phyloP scores from a whole-genome alignment of 805 yeast genomes.

The Metschnikowia aberdeeniae region DNA sequence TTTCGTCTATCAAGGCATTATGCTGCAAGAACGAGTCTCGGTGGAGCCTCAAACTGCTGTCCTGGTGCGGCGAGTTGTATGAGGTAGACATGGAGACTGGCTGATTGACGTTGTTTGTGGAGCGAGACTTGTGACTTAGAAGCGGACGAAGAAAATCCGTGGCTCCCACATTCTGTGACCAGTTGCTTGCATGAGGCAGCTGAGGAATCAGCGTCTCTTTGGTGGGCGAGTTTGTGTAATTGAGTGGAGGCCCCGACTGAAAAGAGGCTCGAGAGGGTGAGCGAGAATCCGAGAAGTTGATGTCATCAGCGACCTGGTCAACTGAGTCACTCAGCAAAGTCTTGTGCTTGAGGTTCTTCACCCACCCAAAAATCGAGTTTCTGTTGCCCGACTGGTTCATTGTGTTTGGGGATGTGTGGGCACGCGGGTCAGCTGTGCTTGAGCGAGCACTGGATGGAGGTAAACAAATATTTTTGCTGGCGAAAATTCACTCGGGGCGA shows the following conservation, averaged over 20 bases:
- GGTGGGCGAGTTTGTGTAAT: conserved; percentile 13
- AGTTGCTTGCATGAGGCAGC: conserved; percentile 3
- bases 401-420: conserved; percentile 1
- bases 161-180: conserved; percentile 4
- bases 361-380: conserved; percentile 42
- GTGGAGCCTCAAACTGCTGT: conserved; percentile 34
- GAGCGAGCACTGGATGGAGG: conserved; percentile 1
- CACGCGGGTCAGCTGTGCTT: conserved; percentile 4
- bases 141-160: conserved; percentile 41
- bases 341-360: conserved; percentile 38
- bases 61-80: conserved; percentile 13
- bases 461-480: neutral
- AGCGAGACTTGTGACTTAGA: conserved; percentile 47
- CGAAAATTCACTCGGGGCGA: neutral
- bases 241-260: conserved; percentile 12
- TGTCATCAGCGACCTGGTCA: conserved; percentile 28
- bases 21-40: conserved; percentile 48
- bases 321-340: conserved; percentile 37
- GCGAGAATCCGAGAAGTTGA: conserved; percentile 18
- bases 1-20: conserved; percentile 43
- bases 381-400: conserved; percentile 42
- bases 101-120: conserved; percentile 43
- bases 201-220: conserved; percentile 8
- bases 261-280: conserved; percentile 17
- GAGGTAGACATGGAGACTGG: conserved; percentile 36